Base-by-base conservation (phyloP, 2,329 filamentous ascomycete species). In the Epichloe hybrida region DNA sequence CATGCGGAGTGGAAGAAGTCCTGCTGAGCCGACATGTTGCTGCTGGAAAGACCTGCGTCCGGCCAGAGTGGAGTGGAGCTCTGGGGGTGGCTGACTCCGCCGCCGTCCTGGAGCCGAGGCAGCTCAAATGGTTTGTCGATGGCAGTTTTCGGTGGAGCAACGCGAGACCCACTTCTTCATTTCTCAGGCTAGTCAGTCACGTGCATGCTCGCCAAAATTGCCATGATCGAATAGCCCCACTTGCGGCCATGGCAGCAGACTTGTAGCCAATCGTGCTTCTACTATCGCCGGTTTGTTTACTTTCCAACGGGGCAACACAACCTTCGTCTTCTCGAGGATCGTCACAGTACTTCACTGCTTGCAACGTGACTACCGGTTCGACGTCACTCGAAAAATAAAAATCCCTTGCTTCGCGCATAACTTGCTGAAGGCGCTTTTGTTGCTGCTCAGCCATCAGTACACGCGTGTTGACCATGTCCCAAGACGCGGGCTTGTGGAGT, bases 401-500 rank as follows among this genome's bases (percentile, higher is more conserved):
- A 6, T 1, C 2, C 6, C 34, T 21, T 13, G 46, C 46, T 47
- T 2, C 11, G 12, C 13, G 36, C 46, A 13, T 9, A 46, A 38
- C 4, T 46, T 8, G 7, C 35, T 1, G 1, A 23, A 5, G 17
- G n/a, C 44, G 12, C 44, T n/a, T 34, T 34, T 20, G 3, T 17
- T 42, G 17, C 41, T 39, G 23, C 20, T 13, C 4, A 12, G 6
- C 34, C 8, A 31, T 36, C 23, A 44, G 21, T 15, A n/a, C 21
- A 7, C 53, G 49, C 56, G 55, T 55, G 54, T 56, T 52, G 21
- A 53, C 52, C 63, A 94, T 94, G 88, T 88, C 88, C 71, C 87
- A 93, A 72, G 88, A 94, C 62, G 81, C 82, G 54, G 86, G 86
- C 63, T 75, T 93, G 64, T 96, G 91, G 78, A 95, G 89, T 64